These are phyloP conservation scores for Tetraselmis striata DNA, from an alignment of 139 green algal genomes.

Conservation along the genomic window DNA sequence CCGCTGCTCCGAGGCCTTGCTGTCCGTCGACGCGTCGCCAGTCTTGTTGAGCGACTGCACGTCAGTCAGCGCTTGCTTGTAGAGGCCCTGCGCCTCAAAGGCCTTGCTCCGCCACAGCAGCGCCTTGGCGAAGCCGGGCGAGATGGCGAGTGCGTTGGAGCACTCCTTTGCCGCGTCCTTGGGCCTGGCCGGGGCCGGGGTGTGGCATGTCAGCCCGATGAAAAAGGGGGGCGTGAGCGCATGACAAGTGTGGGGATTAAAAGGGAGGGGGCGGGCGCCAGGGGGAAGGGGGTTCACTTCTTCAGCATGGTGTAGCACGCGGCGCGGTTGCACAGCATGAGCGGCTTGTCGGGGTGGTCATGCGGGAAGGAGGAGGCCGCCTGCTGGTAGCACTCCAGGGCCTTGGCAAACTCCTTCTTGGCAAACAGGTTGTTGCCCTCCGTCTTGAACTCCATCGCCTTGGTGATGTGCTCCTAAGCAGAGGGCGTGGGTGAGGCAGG, in stretches of 20 bases:
- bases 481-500: no score
- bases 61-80: slow-evolving; percentile 72
- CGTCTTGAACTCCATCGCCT: slow-evolving; percentile 46
- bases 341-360: slow-evolving; percentile 39
- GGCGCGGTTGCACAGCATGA: slow-evolving; percentile 73
- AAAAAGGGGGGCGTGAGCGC: no score
- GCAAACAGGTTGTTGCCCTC: slow-evolving; percentile 69
- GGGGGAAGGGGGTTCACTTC: slow-evolving; percentile 43
- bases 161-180: slow-evolving; percentile 79
- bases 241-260: no score
- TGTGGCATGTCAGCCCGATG: no score
- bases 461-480: neutral
- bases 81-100: slow-evolving; percentile 69
- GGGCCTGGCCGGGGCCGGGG: slow-evolving; percentile 60
- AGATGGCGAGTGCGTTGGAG: slow-evolving; percentile 48
- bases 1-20: slow-evolving; percentile 58
- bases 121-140: slow-evolving; percentile 45
- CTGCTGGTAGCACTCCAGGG: slow-evolving; percentile 61
- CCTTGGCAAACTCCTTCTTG: slow-evolving; percentile 59
- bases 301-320: slow-evolving; percentile 69
- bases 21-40: slow-evolving; percentile 47
- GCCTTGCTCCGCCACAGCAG: slow-evolving; percentile 55
- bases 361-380: slow-evolving; percentile 51
- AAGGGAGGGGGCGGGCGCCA: no score
- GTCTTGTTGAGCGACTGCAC: slow-evolving; percentile 47